A percentile compares a stretch with the other conserved stretches of the same genome.
Evolutionary conservation across 2,329 filamentous ascomycete species (phyloP).

Genomic region (Amesomyces nigricolor): DNA sequence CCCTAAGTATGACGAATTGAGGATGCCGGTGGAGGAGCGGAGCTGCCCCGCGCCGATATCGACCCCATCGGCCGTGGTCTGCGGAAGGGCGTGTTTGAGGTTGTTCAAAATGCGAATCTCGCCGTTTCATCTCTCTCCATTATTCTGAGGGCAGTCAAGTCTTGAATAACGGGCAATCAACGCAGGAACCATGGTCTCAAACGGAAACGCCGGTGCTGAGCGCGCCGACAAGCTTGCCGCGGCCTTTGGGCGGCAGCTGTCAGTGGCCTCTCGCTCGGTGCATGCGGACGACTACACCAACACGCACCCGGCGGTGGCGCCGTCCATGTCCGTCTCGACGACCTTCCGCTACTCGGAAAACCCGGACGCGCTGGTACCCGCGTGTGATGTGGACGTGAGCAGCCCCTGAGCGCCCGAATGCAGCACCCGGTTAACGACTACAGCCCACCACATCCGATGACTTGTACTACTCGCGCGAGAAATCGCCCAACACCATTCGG

Average conservation of each 20-base stretch:
- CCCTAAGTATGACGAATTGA: conserved; percentile 18
- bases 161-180: neutral
- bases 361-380: conserved; percentile 55
- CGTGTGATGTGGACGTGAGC: conserved; percentile 53
- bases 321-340: conserved; percentile 83
- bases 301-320: conserved; percentile 71
- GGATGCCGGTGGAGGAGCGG: conserved; percentile 1
- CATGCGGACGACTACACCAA: conserved; percentile 79
- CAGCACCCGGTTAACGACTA: conserved; percentile 1
- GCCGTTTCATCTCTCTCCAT: neutral
- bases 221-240: conserved; percentile 21
- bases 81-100: no score
- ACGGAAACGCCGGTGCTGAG: neutral
- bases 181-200: conserved; percentile 1
- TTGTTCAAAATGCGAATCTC: neutral
- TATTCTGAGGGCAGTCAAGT: neutral
- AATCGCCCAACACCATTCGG: conserved; percentile 73
- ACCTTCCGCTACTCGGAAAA: conserved; percentile 78
- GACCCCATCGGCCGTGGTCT: neutral
- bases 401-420: neutral
- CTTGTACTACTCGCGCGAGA: conserved; percentile 76
- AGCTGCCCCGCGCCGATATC: conserved; percentile 14
- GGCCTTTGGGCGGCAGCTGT: conserved; percentile 36
- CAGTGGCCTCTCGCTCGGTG: conserved; percentile 65
- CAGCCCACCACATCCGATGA: conserved; percentile 49